Conservation (phyloP, 441 rosid species). For the Gossypium lobatum region DNA sequence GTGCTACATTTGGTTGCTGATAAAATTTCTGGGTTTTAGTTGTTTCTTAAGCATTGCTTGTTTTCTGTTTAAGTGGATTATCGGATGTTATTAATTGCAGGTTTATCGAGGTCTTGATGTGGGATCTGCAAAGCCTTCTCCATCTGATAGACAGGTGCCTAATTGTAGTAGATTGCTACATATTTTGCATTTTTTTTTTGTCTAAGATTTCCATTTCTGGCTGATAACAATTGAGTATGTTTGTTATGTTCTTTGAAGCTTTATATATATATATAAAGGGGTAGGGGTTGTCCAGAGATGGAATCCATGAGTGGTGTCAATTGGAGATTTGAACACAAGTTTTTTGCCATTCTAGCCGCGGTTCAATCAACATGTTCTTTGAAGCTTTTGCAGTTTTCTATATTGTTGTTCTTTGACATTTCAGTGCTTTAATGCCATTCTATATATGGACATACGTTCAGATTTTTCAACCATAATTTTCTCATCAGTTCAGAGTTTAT, state of each 20-base stretch:
- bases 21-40: background rate
- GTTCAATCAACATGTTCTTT: background rate
- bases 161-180: background rate
- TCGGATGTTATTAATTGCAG: constrained; percentile 28
- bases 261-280: too few species aligned
- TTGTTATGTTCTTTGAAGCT: background rate
- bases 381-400: background rate
- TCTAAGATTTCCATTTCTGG: background rate
- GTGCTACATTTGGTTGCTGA: background rate
- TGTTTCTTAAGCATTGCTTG: background rate
- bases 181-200: background rate
- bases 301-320: too few species aligned
- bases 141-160: constrained; percentile 47
- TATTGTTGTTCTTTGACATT: background rate
- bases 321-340: too few species aligned
- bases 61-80: background rate
- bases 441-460: background rate
- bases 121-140: constrained; percentile 79
- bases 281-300: too few species aligned
- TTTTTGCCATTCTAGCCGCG: too few species aligned
- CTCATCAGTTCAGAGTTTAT: background rate
- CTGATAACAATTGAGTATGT: background rate
- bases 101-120: constrained; percentile 83
- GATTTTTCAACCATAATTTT: background rate
- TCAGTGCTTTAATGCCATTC: background rate